A percentile compares a stretch with the other conserved stretches of the same genome.
Conservation (phyloP, 768 basidiomycete genomes). For the Lactifluus piperatus region DNA sequence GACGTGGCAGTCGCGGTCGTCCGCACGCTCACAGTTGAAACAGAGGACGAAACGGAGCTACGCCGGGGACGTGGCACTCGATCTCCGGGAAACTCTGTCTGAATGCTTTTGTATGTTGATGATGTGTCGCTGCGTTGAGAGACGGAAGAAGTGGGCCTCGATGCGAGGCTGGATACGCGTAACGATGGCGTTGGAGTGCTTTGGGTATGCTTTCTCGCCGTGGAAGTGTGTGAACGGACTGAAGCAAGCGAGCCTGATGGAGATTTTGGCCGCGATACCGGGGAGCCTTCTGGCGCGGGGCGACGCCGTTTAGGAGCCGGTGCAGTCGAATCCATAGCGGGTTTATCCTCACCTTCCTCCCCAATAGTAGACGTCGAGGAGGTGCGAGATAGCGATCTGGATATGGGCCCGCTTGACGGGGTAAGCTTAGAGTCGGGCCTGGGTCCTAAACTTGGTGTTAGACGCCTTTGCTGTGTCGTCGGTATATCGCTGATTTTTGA, state of each 20-base stretch:
- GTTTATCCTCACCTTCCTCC: constrained; percentile 7
- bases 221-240: constrained; percentile 31
- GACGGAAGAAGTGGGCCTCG: constrained; percentile 22
- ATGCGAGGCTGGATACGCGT: constrained; percentile 15
- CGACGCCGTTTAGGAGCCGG: constrained; percentile 9
- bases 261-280: constrained; percentile 18
- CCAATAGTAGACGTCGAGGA: constrained; percentile 14
- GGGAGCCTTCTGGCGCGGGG: constrained; percentile 8
- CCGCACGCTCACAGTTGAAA: constrained; percentile 26
- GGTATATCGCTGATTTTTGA: constrained; percentile 26
- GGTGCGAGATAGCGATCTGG: constrained; percentile 16
- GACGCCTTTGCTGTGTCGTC: constrained; percentile 23
- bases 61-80: constrained; percentile 27
- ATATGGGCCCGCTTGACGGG: constrained; percentile 31
- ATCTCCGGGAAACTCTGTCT: constrained; percentile 30
- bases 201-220: constrained; percentile 27
- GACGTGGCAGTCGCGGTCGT: constrained; percentile 25
- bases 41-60: constrained; percentile 27
- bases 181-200: constrained; percentile 17
- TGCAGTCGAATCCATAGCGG: not conserved
- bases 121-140: constrained; percentile 31
- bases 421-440: constrained; percentile 68
- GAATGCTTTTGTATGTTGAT: constrained; percentile 40
- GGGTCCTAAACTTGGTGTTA: constrained; percentile 20
- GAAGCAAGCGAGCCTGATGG: constrained; percentile 31